Evolutionary conservation across 441 rosid genomes (phyloP).

Genomic region (Populus hybrid): DNA sequence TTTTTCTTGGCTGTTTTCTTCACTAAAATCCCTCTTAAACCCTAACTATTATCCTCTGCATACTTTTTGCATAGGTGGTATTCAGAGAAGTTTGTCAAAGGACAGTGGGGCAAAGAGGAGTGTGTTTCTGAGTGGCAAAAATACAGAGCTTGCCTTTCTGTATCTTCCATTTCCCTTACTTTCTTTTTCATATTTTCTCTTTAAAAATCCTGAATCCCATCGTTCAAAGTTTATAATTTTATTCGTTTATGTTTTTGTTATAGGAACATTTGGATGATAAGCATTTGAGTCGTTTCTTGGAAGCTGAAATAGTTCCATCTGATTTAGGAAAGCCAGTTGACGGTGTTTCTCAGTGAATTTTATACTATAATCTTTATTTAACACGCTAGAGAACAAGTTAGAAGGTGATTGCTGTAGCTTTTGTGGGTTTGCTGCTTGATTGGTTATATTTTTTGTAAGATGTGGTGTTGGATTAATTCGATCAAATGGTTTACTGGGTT

Average conservation of each 20-base stretch:
- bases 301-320: conserved; percentile 43
- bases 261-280: conserved; percentile 82
- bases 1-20: neutral
- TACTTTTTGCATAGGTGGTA: conserved; percentile 56
- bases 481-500: neutral
- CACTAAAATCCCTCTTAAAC: conserved; percentile 13
- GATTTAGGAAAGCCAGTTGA: conserved; percentile 34
- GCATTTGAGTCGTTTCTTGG: conserved; percentile 65
- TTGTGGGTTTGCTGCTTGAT: neutral
- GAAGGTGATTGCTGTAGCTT: neutral
- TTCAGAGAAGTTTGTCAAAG: conserved; percentile 75
- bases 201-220: neutral
- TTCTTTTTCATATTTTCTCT: neutral
- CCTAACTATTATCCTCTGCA: neutral
- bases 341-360: conserved; percentile 17
- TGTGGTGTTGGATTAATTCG: neutral
- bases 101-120: conserved; percentile 77
- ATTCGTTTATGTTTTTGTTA: neutral
- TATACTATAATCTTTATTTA: neutral
- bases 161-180: conserved; percentile 19
- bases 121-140: conserved; percentile 70
- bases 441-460: neutral
- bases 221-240: neutral
- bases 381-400: neutral
- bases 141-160: conserved; percentile 77